Conservation (phyloP, 2,329 filamentous ascomycete species). For the Cadophora gregata region DNA sequence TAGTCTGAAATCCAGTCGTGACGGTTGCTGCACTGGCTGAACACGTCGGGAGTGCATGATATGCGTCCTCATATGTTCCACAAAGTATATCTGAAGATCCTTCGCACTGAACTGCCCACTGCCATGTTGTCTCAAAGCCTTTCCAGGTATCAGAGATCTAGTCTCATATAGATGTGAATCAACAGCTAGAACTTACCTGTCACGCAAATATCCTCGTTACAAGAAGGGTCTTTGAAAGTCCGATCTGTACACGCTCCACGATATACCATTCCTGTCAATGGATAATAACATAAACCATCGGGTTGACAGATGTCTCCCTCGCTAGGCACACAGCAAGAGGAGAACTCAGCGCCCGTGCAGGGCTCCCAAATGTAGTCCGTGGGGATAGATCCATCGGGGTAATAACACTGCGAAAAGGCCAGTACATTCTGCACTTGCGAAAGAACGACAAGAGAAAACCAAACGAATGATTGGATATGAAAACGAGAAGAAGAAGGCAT, state of each 20-base stretch:
- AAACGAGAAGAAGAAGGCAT: constrained; percentile 11
- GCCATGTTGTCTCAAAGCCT: constrained; percentile 33
- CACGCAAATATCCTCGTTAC: constrained; percentile 29
- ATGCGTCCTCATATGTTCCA: constrained; percentile 10
- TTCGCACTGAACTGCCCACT: constrained; percentile 28
- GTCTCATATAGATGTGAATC: background rate
- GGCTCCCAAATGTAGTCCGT: constrained; percentile 33
- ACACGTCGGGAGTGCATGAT: constrained; percentile 25
- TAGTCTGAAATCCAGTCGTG: constrained; percentile 18
- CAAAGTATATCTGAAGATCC: constrained; percentile 15
- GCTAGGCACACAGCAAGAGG: constrained; percentile 31
- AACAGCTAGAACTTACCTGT: constrained; percentile 21
- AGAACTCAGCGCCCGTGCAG: constrained; percentile 27
- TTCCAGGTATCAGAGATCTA: background rate
- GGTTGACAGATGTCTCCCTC: constrained; percentile 33
- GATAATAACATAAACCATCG: constrained; percentile 32
- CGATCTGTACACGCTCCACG: constrained; percentile 34
- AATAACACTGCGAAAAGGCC: constrained; percentile 32
- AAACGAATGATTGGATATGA: constrained; percentile 13
- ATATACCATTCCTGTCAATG: constrained; percentile 17
- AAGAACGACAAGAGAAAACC: constrained; percentile 20
- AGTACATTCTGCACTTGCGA: constrained; percentile 15
- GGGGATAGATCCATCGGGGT: constrained; percentile 34
- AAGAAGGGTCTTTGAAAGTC: constrained; percentile 32
- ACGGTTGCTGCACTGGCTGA: constrained; percentile 17